Evolutionary conservation across 345 rosid species (phyloP).

Genomic region (Excoecaria cochinchinensis): DNA sequence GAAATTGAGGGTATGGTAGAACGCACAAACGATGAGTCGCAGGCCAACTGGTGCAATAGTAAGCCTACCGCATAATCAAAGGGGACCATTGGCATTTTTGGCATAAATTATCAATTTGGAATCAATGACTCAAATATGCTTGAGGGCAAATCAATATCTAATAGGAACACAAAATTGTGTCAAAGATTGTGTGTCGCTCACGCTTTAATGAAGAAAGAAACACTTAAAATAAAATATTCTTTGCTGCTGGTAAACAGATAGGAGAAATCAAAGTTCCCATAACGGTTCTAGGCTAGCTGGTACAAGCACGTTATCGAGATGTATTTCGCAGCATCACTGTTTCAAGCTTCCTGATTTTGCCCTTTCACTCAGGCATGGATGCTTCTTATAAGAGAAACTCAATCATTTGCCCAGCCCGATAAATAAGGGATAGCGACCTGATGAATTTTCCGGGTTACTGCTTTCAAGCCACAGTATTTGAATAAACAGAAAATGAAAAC

Average conservation of each 20-base stretch:
- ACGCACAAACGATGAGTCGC: no score
- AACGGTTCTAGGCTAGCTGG: neutral
- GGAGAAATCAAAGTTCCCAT: neutral
- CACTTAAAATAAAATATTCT: neutral
- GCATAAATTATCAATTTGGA: no score
- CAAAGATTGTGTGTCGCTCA: neutral
- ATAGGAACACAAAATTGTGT: neutral
- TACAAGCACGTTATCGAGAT: neutral
- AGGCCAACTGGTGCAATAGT: no score
- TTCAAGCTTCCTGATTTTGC: neutral
- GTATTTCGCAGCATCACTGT: neutral
- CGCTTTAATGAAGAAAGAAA: neutral
- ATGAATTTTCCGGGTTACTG: neutral
- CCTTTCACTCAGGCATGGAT: neutral
- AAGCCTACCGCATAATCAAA: no score
- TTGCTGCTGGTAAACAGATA: neutral
- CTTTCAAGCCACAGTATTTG: neutral
- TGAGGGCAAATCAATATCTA: neutral
- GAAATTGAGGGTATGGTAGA: no score
- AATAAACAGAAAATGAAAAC: neutral
- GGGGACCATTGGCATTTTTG: no score
- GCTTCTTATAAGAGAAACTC: constrained; percentile 1
- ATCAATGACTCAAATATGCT: no score
- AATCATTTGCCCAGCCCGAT: neutral
- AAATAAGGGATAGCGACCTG: no score